These are phyloP conservation scores for Microstegium vimineum DNA, from an alignment of 176 grass and related monocot species.

Conservation along the genomic window DNA sequence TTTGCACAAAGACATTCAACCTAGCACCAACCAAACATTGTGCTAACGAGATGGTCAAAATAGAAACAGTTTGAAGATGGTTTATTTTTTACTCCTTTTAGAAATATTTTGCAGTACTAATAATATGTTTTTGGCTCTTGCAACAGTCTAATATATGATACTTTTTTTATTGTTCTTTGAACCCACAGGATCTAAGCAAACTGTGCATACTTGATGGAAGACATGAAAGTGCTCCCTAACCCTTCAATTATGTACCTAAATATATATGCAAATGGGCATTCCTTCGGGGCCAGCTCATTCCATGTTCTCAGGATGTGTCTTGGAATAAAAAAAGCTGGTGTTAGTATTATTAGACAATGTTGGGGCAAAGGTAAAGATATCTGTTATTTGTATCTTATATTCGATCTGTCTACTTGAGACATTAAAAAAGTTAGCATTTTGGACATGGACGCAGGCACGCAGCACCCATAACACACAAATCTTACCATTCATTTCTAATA, in stretches of 20 bases:
- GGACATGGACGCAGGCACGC: too few relatives aligned
- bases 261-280: background rate
- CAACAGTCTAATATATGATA: background rate
- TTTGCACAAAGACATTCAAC: too few relatives aligned
- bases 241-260: background rate
- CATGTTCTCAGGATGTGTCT: background rate
- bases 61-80: too few relatives aligned
- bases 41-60: too few relatives aligned
- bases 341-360: background rate
- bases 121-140: background rate
- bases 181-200: background rate
- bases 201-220: constrained; percentile 13
- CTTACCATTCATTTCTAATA: too few relatives aligned
- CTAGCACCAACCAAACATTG: background rate
- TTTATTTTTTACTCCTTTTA: background rate
- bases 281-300: background rate
- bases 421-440: too few relatives aligned
- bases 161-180: background rate
- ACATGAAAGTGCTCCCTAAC: constrained; percentile 26
- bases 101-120: background rate
- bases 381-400: background rate
- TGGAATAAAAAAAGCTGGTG: background rate
- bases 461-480: too few relatives aligned
- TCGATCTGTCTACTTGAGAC: background rate
- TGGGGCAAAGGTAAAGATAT: background rate